Evolutionary conservation across 768 basidiomycete species (phyloP).

Genomic region (Phaeotremella skinneri): DNA sequence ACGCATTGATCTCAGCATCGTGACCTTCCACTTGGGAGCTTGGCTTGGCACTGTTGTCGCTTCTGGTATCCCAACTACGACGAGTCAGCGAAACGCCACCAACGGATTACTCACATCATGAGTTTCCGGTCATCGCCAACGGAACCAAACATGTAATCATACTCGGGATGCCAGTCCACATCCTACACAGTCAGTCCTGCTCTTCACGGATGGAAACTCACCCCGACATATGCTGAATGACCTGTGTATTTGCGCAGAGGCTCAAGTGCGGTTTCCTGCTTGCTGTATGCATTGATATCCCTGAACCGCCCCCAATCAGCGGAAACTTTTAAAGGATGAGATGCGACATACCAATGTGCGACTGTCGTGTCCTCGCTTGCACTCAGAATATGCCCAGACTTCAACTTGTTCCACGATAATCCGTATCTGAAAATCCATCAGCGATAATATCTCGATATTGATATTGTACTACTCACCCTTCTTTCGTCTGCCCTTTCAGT

Average conservation of each 20-base stretch:
- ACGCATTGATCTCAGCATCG: slow-evolving; percentile 82
- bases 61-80: slow-evolving; percentile 86
- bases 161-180: slow-evolving; percentile 87
- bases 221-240: slow-evolving; percentile 87
- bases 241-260: slow-evolving; percentile 80
- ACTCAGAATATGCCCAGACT: slow-evolving; percentile 78
- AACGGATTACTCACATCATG: slow-evolving; percentile 67
- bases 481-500: slow-evolving; percentile 82
- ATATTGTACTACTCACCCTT: slow-evolving; percentile 67
- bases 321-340: neutral
- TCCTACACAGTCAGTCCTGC: slow-evolving; percentile 60
- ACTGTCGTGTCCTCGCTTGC: slow-evolving; percentile 95
- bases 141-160: slow-evolving; percentile 83
- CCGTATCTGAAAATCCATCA: slow-evolving; percentile 66
- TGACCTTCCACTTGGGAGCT: slow-evolving; percentile 76
- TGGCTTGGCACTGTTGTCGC: slow-evolving; percentile 61
- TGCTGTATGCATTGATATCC: slow-evolving; percentile 82
- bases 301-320: slow-evolving; percentile 53
- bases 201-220: slow-evolving; percentile 53
- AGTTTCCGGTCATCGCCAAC: slow-evolving; percentile 95
- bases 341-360: slow-evolving; percentile 72
- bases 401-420: slow-evolving; percentile 83
- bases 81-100: neutral
- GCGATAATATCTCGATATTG: slow-evolving; percentile 1
- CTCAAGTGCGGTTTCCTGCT: slow-evolving; percentile 77